Evolutionary conservation across 257 asterid genomes (phyloP).

Genomic region (Penstemon davidsonii): DNA sequence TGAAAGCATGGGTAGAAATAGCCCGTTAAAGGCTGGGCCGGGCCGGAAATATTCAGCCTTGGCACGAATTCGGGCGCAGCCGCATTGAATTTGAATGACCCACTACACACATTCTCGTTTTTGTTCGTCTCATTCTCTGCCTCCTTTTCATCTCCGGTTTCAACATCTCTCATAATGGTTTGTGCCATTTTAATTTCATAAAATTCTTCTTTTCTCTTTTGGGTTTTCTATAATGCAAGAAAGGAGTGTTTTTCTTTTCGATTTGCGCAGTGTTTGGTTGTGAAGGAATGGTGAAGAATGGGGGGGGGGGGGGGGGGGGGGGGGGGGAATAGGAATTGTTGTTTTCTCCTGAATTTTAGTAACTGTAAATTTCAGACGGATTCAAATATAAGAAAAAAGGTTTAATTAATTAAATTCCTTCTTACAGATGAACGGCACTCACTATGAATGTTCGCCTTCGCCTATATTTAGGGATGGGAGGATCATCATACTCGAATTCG

Average conservation of each 20-base stretch:
- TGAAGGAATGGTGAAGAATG: background rate
- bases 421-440: constrained; percentile 25
- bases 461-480: too few relatives aligned
- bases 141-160: constrained; percentile 9
- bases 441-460: too few relatives aligned
- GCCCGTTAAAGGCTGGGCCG: constrained; percentile 51
- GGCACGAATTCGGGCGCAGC: constrained; percentile 95
- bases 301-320: background rate
- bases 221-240: background rate
- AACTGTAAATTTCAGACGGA: constrained; percentile 13
- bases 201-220: background rate
- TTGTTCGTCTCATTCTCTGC: constrained; percentile 14
- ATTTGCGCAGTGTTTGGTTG: background rate
- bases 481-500: too few relatives aligned
- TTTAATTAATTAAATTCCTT: background rate
- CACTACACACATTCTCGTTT: constrained; percentile 14
- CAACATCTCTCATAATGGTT: constrained; percentile 25
- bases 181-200: constrained; percentile 47
- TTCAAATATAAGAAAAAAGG: too few relatives aligned
- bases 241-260: background rate
- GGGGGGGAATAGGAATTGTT: constrained; percentile 25
- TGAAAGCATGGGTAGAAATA: constrained; percentile 69
- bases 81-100: constrained; percentile 66
- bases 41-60: constrained; percentile 29
- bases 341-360: constrained; percentile 55